Evolutionary conservation across 768 basidiomycete species (phyloP).

Genomic region (Fibroporia radiculosa): DNA sequence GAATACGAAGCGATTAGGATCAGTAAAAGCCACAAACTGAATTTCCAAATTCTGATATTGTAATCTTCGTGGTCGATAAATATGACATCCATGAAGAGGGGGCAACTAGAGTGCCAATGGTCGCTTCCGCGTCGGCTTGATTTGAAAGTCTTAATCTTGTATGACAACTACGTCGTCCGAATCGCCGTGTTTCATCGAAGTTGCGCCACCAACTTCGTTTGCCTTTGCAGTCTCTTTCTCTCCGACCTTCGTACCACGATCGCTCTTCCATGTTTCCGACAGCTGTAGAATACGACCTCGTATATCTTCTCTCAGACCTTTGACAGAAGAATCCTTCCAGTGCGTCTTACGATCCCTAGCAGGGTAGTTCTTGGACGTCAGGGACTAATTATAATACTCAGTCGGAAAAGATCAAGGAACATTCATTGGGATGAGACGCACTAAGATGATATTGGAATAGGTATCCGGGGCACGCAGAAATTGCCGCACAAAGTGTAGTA

Average conservation of each 20-base stretch:
- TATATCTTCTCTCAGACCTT: constrained; percentile 39
- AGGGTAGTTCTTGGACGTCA: constrained; percentile 25
- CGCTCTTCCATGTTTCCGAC: constrained; percentile 31
- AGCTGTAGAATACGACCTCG: constrained; percentile 33
- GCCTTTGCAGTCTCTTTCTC: constrained; percentile 1
- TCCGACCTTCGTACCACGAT: constrained; percentile 44
- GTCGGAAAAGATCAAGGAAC: constrained; percentile 10
- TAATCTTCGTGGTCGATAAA: too few relatives aligned
- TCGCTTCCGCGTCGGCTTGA: too few relatives aligned
- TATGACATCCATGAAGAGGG: too few relatives aligned
- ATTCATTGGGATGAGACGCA: constrained; percentile 20
- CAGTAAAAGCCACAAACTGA: too few relatives aligned
- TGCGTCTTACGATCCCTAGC: constrained; percentile 30
- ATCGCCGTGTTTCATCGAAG: not conserved
- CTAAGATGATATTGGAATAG: constrained; percentile 43
- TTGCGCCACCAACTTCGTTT: not conserved
- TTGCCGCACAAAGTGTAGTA: constrained; percentile 77
- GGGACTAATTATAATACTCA: constrained; percentile 13
- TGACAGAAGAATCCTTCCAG: constrained; percentile 48
- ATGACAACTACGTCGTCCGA: not conserved
- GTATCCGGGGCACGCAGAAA: constrained; percentile 60
- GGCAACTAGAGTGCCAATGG: too few relatives aligned
- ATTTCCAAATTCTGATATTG: too few relatives aligned
- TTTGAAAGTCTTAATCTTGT: not conserved
- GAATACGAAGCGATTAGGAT: too few relatives aligned